Evolutionary conservation across 768 basidiomycete genomes (phyloP).

Genomic region (Kwoniella pini): DNA sequence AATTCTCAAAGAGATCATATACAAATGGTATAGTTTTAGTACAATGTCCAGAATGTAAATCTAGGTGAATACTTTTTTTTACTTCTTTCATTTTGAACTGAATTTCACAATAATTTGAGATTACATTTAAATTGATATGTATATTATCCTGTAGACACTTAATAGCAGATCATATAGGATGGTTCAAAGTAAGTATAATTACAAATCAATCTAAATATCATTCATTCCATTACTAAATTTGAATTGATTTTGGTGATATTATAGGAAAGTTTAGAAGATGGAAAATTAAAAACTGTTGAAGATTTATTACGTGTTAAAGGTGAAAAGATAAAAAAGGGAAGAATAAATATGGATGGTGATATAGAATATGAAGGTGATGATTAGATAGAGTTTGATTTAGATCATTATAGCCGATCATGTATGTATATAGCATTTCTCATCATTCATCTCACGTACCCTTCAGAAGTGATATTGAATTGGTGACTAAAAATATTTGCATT

Average conservation of each 20-base stretch:
- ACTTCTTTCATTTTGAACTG: neutral
- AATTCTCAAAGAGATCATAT: conserved; percentile 82
- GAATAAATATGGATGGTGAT: conserved; percentile 43
- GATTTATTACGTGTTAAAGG: conserved; percentile 76
- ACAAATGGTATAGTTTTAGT: conserved; percentile 84
- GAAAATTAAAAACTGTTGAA: conserved; percentile 75
- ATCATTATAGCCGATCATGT: neutral
- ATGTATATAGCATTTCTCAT: neutral
- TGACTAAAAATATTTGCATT: too few species aligned
- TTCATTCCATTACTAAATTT: too few species aligned
- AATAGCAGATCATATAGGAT: conserved; percentile 55
- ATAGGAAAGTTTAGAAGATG: conserved; percentile 48
- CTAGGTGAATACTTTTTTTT: conserved; percentile 62
- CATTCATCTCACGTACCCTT: neutral
- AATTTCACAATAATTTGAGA: neutral
- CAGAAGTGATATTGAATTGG: too few species aligned
- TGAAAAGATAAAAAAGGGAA: conserved; percentile 63
- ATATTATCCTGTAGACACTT: conserved; percentile 37
- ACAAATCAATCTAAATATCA: neutral
- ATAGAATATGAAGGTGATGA: conserved; percentile 34
- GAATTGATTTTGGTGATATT: too few species aligned
- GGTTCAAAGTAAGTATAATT: conserved; percentile 52
- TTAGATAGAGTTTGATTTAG: neutral
- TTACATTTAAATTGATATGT: neutral
- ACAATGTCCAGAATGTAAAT: conserved; percentile 86